Evolutionary conservation across 495 filamentous ascomycete genomes (phyloP), one percentile per base, ranked within the genome.

Genomic region (Rhypophila decipiens): DNA sequence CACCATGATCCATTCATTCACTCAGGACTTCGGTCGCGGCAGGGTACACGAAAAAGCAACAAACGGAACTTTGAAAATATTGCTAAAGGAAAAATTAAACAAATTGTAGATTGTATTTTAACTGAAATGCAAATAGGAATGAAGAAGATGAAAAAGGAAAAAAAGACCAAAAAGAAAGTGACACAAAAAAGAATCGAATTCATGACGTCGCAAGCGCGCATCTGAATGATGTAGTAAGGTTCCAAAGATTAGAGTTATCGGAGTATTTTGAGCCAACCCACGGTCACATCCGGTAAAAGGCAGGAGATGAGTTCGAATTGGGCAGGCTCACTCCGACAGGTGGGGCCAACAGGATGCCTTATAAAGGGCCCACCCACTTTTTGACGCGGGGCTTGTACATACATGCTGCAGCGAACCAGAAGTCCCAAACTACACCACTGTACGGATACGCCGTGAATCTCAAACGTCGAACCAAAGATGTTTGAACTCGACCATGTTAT

Each of bases 271-370:
- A 51, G 61, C 61, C 61, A 61, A 64, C 61, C 58, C 61, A 64
- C 61, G 61, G 61, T 64, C 61, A 64, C 61, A 64, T 64, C 61
- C 61, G 61, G 61, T 64, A 64, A 64, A 64, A 64, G 61, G 61
- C 61, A 64, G 61, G 61, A 64, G 55, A 64, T 64, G 61, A 64
- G 61, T 64, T 57, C 61, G 61, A n/a, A 57, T 49, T 64, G 61
- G 61, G 61, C 53, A 39, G 61, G 61, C 61, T 56, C 54, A 64
- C 61, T 64, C 61, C 61, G 35, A 50, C 0, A 20, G 5, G 3
- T 0, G 0, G 5, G 10, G 1, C 0, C 1, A 1, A 19, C 43
- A 35, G 19, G 15, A 1, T 31, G 2, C 13, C 52, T 41, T 53
- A 63, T 63, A 57, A 50, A 50, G 2, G 22, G n/a, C 22, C 17